phyloP scores from a whole-genome alignment of 1,139 yeast species.

The Lodderomyces parapsilosis region DNA sequence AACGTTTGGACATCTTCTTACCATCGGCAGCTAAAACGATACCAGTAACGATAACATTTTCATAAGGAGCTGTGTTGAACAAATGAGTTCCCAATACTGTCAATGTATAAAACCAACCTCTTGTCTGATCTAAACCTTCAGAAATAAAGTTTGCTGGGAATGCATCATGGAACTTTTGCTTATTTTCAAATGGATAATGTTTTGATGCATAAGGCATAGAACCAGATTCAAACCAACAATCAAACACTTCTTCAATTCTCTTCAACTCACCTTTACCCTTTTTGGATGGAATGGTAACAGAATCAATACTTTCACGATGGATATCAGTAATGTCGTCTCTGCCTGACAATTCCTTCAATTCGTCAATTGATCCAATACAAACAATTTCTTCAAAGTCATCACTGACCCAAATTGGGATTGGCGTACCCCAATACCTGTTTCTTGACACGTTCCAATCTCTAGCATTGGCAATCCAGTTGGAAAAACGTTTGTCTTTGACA shows the following conservation, averaged over 20 bases:
- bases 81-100: conserved; percentile 94
- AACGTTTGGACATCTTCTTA: conserved; percentile 97
- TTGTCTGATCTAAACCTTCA: conserved; percentile 98
- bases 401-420: conserved; percentile 95
- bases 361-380: conserved; percentile 88
- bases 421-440: conserved; percentile 99
- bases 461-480: conserved; percentile 97
- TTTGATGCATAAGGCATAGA: conserved; percentile 98
- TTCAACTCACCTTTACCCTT: conserved; percentile 82
- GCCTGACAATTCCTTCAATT: conserved; percentile 82
- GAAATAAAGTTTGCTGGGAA: conserved; percentile 98
- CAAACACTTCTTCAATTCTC: conserved; percentile 97
- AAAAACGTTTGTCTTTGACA: conserved; percentile 91
- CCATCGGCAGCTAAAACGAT: conserved; percentile 97
- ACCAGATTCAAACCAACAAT: conserved; percentile 99
- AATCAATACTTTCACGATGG: conserved; percentile 91
- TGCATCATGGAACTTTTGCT: conserved; percentile 68
- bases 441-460: conserved; percentile 99
- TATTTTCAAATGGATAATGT: conserved; percentile 93
- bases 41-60: conserved; percentile 95
- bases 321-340: conserved; percentile 77
- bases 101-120: conserved; percentile 99
- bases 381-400: conserved; percentile 92
- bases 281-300: conserved; percentile 90
- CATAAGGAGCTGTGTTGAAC: conserved; percentile 88